Evolutionary conservation across 768 basidiomycete genomes (phyloP), one percentile per base, ranked within the genome.

Genomic region (Clathrus columnatus): DNA sequence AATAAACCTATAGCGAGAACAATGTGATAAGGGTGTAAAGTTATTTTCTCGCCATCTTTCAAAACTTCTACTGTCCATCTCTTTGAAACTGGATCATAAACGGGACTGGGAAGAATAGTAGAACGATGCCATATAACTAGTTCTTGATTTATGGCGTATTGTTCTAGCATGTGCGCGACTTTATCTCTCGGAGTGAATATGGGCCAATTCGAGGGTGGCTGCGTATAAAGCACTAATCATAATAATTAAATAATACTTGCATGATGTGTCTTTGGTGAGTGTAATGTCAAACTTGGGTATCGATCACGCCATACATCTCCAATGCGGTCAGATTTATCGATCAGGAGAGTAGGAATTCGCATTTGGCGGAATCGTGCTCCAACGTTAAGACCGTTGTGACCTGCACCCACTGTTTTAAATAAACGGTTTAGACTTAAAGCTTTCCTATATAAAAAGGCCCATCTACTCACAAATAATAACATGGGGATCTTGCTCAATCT

Each of bases 221-320:
- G 60, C 47, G 70, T 68, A 57, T 75, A 75, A 4, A 73, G 66
- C 55, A 75, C 74, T 74, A 5, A 3, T 3, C 5, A 52, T 16
- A 20, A 52, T n/a, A n/a, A n/a, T n/a, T n/a, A n/a, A n/a, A n/a
- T n/a, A n/a, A n/a, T 24, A 54, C 53, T 26, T 27, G 53, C 30
- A 32, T 54, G 53, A 30, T 54, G 53, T 26, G 27, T 16, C 45
- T 48, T 54, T 21, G 58, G 54, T 20, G 72, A 73, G 51, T 78
- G 77, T 21, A 78, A 61, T 11, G 62, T 63, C 24, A 79, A 61
- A 0, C 70, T 69, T 1, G 71, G 70, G 60, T 78, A 77, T 4
- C 76, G 68, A 23, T 69, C 64, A 17, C 75, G 51, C 76, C 75
- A 77, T 14, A 62, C 67, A 58, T 75, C 74, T 2, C 76, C 76